These are phyloP conservation scores for Kwoniella mangroviensis DNA, from an alignment of 768 basidiomycete genomes.

Conservation along the genomic window DNA sequence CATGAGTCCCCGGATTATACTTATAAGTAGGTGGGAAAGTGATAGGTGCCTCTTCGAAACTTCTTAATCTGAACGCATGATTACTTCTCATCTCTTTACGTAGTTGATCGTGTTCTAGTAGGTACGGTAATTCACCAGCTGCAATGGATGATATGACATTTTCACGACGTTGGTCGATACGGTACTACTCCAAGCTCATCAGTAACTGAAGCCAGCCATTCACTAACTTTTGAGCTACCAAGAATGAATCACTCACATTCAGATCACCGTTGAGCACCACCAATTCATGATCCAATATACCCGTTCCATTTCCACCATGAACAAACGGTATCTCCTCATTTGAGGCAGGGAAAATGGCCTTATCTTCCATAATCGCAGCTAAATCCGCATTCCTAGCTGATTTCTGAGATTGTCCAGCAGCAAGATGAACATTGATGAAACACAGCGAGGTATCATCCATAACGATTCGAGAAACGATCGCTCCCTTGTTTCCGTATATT, in stretches of 20 bases:
- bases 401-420: slow-evolving; percentile 80
- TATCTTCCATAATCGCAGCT: slow-evolving; percentile 83
- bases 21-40: slow-evolving; percentile 92
- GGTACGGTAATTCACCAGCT: slow-evolving; percentile 67
- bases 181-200: slow-evolving; percentile 63
- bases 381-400: slow-evolving; percentile 84
- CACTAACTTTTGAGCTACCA: no score
- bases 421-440: slow-evolving; percentile 95
- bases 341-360: slow-evolving; percentile 65
- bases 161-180: slow-evolving; percentile 90
- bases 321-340: slow-evolving; percentile 68
- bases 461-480: slow-evolving; percentile 82
- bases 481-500: slow-evolving; percentile 95
- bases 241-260: slow-evolving; percentile 61
- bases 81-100: slow-evolving; percentile 85
- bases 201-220: slow-evolving; percentile 14
- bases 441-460: slow-evolving; percentile 92
- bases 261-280: slow-evolving; percentile 93
- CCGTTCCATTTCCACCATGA: slow-evolving; percentile 89
- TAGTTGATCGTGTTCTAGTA: slow-evolving; percentile 80
- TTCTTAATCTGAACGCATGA: slow-evolving; percentile 80
- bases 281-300: slow-evolving; percentile 92
- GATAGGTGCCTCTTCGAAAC: slow-evolving; percentile 78
- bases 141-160: slow-evolving; percentile 73
- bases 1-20: slow-evolving; percentile 76